A percentile compares a stretch with the other conserved stretches of the same genome.
Evolutionary conservation across 768 basidiomycete genomes (phyloP).

Genomic region (Calocera viscosa): DNA sequence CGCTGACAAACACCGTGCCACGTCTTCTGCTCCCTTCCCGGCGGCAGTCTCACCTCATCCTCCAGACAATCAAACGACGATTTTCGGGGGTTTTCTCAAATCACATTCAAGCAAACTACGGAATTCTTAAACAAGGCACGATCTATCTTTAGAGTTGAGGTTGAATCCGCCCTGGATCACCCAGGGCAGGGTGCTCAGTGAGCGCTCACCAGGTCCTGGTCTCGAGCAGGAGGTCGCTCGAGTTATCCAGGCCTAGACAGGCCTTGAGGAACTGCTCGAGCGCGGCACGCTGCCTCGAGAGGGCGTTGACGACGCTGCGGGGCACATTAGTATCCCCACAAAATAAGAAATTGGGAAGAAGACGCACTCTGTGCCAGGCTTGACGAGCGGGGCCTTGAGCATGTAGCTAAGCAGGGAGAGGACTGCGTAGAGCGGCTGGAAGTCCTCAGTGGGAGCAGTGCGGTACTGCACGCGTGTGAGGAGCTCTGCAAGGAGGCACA

Average conservation of each 20-base stretch:
- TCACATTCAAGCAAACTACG: neutral
- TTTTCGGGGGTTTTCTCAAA: neutral
- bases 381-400: slow-evolving; percentile 96
- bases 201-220: slow-evolving; percentile 68
- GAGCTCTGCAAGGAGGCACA: slow-evolving; percentile 85
- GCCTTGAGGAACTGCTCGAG: slow-evolving; percentile 91
- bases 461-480: slow-evolving; percentile 89
- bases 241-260: slow-evolving; percentile 75
- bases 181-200: neutral
- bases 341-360: neutral
- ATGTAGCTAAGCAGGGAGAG: slow-evolving; percentile 90
- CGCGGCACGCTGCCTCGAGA: slow-evolving; percentile 88
- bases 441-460: slow-evolving; percentile 33
- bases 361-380: slow-evolving; percentile 46
- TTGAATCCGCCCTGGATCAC: too few species aligned
- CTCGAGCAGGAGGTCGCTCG: slow-evolving; percentile 72
- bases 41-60: too few species aligned
- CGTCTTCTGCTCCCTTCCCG: too few species aligned
- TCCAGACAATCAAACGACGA: neutral
- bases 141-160: neutral
- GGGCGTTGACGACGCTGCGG: slow-evolving; percentile 86
- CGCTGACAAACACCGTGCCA: too few species aligned
- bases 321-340: slow-evolving; percentile 29
- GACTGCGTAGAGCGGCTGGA: slow-evolving; percentile 77
- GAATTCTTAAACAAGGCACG: neutral